phyloP scores from a whole-genome alignment of 2,329 filamentous ascomycete genomes.

The Plectosphaerella sp. region DNA sequence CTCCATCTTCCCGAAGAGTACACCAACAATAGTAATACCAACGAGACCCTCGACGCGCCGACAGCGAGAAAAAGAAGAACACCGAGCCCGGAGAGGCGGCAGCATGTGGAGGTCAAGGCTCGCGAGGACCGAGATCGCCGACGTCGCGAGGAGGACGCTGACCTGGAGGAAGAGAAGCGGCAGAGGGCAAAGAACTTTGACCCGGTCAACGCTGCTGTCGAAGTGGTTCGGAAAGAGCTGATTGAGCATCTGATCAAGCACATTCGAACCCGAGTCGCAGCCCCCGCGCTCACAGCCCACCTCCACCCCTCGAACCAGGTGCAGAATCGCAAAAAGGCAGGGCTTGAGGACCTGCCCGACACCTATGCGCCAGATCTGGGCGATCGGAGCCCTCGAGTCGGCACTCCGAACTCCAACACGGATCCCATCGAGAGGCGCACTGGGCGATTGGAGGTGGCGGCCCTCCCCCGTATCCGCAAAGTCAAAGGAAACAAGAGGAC shows the following conservation, averaged over 20 bases:
- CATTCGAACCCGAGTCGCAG: conserved; percentile 82
- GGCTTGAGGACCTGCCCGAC: conserved; percentile 31
- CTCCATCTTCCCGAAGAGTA: conserved; percentile 42
- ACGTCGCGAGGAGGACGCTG: conserved; percentile 70
- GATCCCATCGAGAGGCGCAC: conserved; percentile 59
- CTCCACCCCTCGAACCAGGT: conserved; percentile 78
- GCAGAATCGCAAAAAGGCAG: conserved; percentile 74
- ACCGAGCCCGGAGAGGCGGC: conserved; percentile 28
- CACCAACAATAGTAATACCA: conserved; percentile 8
- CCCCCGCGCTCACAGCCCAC: conserved; percentile 73
- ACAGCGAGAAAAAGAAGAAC: conserved; percentile 22
- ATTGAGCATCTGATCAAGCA: conserved; percentile 83
- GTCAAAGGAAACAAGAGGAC: conserved; percentile 50
- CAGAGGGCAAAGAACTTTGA: conserved; percentile 84
- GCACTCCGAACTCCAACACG: conserved; percentile 61
- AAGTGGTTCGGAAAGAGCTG: conserved; percentile 74
- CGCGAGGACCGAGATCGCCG: conserved; percentile 62
- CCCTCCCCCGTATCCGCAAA: conserved; percentile 73
- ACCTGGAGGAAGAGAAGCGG: conserved; percentile 85
- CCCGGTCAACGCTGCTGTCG: conserved; percentile 79
- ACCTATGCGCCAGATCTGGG: conserved; percentile 32
- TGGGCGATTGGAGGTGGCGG: conserved; percentile 53
- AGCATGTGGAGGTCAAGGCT: conserved; percentile 41
- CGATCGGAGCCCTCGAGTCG: conserved; percentile 56
- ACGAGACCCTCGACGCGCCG: conserved; percentile 13